Base-by-base conservation (phyloP, 179 eudicot genomes). In the Beta corolliflora region DNA sequence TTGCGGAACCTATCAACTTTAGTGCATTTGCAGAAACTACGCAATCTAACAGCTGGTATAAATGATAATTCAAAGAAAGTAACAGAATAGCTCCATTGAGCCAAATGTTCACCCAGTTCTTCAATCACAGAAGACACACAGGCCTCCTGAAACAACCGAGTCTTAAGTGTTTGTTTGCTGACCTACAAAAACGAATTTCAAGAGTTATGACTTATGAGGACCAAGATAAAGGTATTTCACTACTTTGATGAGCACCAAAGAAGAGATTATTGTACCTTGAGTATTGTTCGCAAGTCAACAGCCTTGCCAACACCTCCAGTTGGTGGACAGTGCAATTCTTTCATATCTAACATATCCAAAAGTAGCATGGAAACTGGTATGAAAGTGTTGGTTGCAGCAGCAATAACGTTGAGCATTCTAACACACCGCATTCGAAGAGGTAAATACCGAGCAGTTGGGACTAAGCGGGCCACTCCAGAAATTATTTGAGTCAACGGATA, bases 401-500 rank as follows among this genome's bases (percentile, higher is more conserved):
- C 95, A 71, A 96, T 92, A 63, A 89, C 88, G 77, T 96, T 96
- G 75, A 96, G 98, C 99, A 94, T 96, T 84, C 89, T 94, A 75
- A 85, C 88, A 87, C 99, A 96, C 0, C 99, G 97, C 86, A 96
- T 71, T 76, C 99, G 91, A 60, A 96, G 97, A 78, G 99, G 98
- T 63, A 94, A 89, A 89, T 96, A 96, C 64, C 94, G 88, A 55
- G 97, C 94, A 86, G 98, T 90, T 61, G 98, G 98, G 73, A 93
- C 93, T 81, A 96, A 87, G 73, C 93, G 94, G 50, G 97, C 94
- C 45, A 88, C 97, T 66, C 97, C 99, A 75, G 91, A 89, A 76
- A 96, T 94, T 73, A 96, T 94, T 87, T 96, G 99, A 29, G 98
- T 88, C 89, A 96, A 76, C 16, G 99, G 99, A 88, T 96, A 96